These are phyloP conservation scores for Nidularia sp. DNA, from an alignment of 768 basidiomycete species.

Conservation along the genomic window DNA sequence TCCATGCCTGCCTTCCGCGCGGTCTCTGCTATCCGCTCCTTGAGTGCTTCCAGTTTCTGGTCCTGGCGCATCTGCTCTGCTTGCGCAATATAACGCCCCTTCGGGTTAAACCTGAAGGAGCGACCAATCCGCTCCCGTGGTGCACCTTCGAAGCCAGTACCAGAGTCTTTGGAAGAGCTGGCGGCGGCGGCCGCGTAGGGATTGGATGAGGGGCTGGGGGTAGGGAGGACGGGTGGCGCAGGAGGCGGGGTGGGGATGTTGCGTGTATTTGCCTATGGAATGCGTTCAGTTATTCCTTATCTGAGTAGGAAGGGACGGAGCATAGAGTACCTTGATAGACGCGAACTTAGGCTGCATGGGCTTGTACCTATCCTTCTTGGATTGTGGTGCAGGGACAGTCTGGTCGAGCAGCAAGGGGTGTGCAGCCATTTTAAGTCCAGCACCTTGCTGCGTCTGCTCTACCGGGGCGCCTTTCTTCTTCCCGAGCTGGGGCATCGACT, in stretches of 20 bases:
- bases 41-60: conserved; percentile 82
- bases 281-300: background rate
- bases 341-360: conserved; percentile 99
- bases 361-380: conserved; percentile 90
- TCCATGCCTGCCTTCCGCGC: conserved; percentile 93
- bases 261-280: conserved; percentile 45
- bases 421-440: conserved; percentile 86
- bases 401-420: conserved; percentile 81
- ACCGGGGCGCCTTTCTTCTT: conserved; percentile 49
- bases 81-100: conserved; percentile 84
- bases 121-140: conserved; percentile 69
- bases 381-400: conserved; percentile 53
- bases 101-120: conserved; percentile 82
- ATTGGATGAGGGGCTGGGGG: conserved; percentile 43
- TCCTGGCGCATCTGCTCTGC: conserved; percentile 72
- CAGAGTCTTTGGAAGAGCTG: conserved; percentile 39
- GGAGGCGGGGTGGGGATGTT: conserved; percentile 48
- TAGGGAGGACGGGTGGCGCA: conserved; percentile 29
- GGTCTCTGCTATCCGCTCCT: conserved; percentile 89
- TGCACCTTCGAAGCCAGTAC: conserved; percentile 63
- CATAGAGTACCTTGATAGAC: conserved; percentile 69
- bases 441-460: conserved; percentile 72
- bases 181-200: conserved; percentile 63
- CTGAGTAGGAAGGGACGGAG: no score
- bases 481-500: conserved; percentile 52